Base-by-base conservation (phyloP, 192 early-diverging fungal species). In the Lunasporangiospora selenospora region DNA sequence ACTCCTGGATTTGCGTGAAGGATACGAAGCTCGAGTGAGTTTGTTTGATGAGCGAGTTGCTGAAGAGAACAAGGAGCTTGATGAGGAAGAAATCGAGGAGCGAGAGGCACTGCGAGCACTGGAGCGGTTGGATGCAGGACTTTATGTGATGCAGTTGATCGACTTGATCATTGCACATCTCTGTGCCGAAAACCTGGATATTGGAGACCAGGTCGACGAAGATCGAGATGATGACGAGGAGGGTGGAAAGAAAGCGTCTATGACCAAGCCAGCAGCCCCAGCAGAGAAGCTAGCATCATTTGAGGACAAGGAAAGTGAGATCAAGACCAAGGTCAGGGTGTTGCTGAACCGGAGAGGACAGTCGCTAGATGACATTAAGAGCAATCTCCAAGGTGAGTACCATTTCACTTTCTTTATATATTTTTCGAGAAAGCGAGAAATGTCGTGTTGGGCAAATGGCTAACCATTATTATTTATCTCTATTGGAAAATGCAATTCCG, bases 131-230 rank as follows among this genome's bases (percentile, higher is more conserved):
- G 90, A 90, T 36, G 85, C 88, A 0, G 97, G 95, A 0, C 73
- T 97, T 41, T 97, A 95, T 63, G 85, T 85, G 36, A 69, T 93
- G 47, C 93, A 95, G 39, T 75, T 86, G 44, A 77, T 89, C 1
- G 90, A 90, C 65, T 67, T 92, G 12, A 81, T 87, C 6, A 61
- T 94, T 51, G 87, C 85, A 19, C 87, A 83, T 73, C 52, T 92
- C 10, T 82, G 82, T 60, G 75, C 76, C 34, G 91, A 91, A 42
- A 60, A 63, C 40, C 33, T 62, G 62, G 56, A 60, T 16, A 39
- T 65, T 13, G 57, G 42, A 12, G 63, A 70, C 16, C 36, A 56
- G n/a, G 62, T 62, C 9, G 48, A 37, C 15, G 32, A 30, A 5
- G 23, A 27, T 18, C 19, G 42, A 29, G 42, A 24, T 27, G 45